A percentile compares a stretch with the other conserved stretches of the same genome.
These are phyloP conservation scores for Uncinocarpus reesii DNA, from an alignment of 2,329 filamentous ascomycete species.

Conservation along the genomic window DNA sequence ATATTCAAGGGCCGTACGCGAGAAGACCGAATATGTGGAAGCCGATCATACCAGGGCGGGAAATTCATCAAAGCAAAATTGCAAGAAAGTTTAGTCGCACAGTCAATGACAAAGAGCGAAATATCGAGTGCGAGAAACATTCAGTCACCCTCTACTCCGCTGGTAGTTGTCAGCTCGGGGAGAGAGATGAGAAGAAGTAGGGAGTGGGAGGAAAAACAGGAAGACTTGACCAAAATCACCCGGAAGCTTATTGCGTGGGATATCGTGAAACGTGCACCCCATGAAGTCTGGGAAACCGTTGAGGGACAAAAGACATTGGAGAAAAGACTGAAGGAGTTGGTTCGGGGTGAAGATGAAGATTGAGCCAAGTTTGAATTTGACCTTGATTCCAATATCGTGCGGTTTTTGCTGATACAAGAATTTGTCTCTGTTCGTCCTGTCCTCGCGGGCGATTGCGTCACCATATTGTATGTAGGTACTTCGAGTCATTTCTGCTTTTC, in stretches of 20 bases:
- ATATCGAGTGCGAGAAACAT: slow-evolving; percentile 68
- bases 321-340: slow-evolving; percentile 62
- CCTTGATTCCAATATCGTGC: not conserved
- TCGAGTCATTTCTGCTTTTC: too few relatives aligned
- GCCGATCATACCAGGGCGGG: slow-evolving; percentile 64
- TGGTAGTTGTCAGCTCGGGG: slow-evolving; percentile 76
- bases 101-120: slow-evolving; percentile 74
- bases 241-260: slow-evolving; percentile 74
- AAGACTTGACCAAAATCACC: slow-evolving; percentile 71
- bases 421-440: not conserved
- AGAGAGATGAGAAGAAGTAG: slow-evolving; percentile 54
- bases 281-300: slow-evolving; percentile 70
- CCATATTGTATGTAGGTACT: not conserved
- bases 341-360: slow-evolving; percentile 27
- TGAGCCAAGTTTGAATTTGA: too few relatives aligned
- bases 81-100: slow-evolving; percentile 83
- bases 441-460: not conserved
- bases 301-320: slow-evolving; percentile 68
- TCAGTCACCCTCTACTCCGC: slow-evolving; percentile 61
- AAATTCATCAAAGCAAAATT: slow-evolving; percentile 83
- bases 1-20: slow-evolving; percentile 70
- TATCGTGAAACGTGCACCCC: slow-evolving; percentile 71
- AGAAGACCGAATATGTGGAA: slow-evolving; percentile 76
- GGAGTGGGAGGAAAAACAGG: slow-evolving; percentile 74
- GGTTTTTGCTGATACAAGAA: not conserved